These are phyloP conservation scores for Rhododendron williamsianum DNA, from an alignment of 148 eudicot genomes.

Conservation along the genomic window DNA sequence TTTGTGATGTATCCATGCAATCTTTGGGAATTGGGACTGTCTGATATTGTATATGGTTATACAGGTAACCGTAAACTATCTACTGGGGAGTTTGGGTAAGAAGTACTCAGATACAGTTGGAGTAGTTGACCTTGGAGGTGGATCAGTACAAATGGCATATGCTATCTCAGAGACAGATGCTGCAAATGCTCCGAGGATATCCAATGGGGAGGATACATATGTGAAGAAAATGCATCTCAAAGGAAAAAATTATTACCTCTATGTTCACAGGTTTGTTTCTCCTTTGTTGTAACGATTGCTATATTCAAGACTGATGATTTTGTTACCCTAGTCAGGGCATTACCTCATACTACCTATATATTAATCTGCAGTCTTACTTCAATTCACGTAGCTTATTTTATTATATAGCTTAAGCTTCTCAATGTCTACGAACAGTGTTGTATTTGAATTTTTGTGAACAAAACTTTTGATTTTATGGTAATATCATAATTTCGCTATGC, in stretches of 20 bases:
- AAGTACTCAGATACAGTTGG: constrained; percentile 76
- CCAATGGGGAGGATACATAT: constrained; percentile 77
- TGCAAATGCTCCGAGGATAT: constrained; percentile 70
- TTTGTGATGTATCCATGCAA: background rate
- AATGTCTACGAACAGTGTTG: background rate
- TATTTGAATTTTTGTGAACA: background rate
- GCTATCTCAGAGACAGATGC: constrained; percentile 89
- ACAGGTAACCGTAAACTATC: constrained; percentile 91
- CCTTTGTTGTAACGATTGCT: background rate
- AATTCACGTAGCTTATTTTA: background rate
- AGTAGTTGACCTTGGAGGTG: constrained; percentile 99
- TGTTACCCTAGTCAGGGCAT: background rate
- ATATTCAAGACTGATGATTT: background rate
- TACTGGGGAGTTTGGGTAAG: constrained; percentile 76
- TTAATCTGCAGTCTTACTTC: background rate
- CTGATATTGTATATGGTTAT: constrained; percentile 11
- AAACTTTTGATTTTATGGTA: background rate
- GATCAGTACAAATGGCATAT: constrained; percentile 99
- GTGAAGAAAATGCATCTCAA: constrained; percentile 90
- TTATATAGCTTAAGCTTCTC: background rate
- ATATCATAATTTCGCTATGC: background rate
- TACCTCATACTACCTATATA: background rate
- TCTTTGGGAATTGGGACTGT: background rate
- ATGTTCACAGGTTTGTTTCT: constrained; percentile 80
- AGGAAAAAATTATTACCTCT: constrained; percentile 76